Conservation (phyloP, 1,139 yeast genomes). For the Kluyveromyces sp. region DNA sequence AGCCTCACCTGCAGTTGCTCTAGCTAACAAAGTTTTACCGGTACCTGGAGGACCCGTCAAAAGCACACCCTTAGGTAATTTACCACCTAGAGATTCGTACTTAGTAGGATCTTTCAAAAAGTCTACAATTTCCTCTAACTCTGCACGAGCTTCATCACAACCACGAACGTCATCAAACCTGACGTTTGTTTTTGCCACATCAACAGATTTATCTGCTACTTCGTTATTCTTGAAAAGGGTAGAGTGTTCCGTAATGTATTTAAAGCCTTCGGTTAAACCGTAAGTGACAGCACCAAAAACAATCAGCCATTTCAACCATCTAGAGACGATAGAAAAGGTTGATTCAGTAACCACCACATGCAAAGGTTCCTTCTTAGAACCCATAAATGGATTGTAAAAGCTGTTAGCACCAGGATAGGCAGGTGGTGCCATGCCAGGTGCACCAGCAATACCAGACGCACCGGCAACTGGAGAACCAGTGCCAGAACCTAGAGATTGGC, state of each 20-base stretch:
- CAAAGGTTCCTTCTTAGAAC: constrained; percentile 55
- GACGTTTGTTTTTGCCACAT: constrained; percentile 80
- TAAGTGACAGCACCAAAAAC: constrained; percentile 69
- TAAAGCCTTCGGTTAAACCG: constrained; percentile 69
- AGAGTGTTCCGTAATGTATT: constrained; percentile 77
- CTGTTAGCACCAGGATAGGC: constrained; percentile 27
- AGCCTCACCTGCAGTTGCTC: constrained; percentile 99
- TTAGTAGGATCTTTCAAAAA: constrained; percentile 92
- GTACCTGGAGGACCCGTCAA: constrained; percentile 99
- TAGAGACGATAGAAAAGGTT: constrained; percentile 63
- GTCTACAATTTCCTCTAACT: constrained; percentile 92
- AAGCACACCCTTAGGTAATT: constrained; percentile 92
- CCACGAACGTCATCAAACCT: constrained; percentile 92
- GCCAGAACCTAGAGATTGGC: constrained; percentile 24
- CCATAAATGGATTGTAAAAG: constrained; percentile 30
- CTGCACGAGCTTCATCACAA: constrained; percentile 97
- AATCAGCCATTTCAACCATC: constrained; percentile 85
- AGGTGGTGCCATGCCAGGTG: constrained; percentile 1
- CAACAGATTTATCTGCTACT: constrained; percentile 68
- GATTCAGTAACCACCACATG: constrained; percentile 89
- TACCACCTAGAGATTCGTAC: constrained; percentile 95
- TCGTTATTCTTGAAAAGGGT: constrained; percentile 73
- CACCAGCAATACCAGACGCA: neutral
- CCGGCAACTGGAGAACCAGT: constrained; percentile 8
- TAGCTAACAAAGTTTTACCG: constrained; percentile 92